Conservation (phyloP, 208 protist genomes). For the Trypanosoma boissoni region DNA sequence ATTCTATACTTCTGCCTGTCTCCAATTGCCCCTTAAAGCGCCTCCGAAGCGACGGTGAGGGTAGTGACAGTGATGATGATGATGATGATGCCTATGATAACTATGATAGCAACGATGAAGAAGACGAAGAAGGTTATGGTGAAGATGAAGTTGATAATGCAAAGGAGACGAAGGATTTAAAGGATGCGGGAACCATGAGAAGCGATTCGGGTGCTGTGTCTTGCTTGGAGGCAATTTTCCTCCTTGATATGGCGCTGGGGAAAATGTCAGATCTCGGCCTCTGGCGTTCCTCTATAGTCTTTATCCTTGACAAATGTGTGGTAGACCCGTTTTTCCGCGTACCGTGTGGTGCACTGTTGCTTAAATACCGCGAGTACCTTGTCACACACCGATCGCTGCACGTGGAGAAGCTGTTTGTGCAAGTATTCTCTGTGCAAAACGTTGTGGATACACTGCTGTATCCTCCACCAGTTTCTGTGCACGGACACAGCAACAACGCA, state of each 20-base stretch:
- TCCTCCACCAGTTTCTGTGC: too few relatives aligned
- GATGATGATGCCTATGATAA: not conserved
- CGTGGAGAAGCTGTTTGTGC: conserved; percentile 35
- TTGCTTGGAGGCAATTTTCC: conserved; percentile 18
- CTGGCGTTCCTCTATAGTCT: conserved; percentile 14
- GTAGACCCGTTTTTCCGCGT: conserved; percentile 48
- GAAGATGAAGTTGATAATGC: not conserved
- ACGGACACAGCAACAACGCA: too few relatives aligned
- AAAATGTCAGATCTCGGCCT: conserved; percentile 4
- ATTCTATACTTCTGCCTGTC: not conserved
- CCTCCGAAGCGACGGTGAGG: not conserved
- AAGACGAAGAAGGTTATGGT: not conserved
- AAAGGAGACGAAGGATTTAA: not conserved
- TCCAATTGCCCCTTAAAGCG: not conserved
- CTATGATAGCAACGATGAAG: not conserved
- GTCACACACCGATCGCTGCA: conserved; percentile 12
- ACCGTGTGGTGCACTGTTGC: conserved; percentile 46
- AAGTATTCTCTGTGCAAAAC: conserved; percentile 64
- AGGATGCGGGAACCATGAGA: not conserved
- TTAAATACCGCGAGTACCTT: conserved; percentile 54
- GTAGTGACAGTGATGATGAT: not conserved
- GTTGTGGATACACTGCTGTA: conserved; percentile 37
- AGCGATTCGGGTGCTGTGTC: not conserved
- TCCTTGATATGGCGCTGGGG: conserved; percentile 6
- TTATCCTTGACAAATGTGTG: conserved; percentile 26